Evolutionary conservation across 2,329 filamentous ascomycete genomes (phyloP), one percentile per base, ranked within the genome.

Genomic region (Colletotrichum zoysiae): DNA sequence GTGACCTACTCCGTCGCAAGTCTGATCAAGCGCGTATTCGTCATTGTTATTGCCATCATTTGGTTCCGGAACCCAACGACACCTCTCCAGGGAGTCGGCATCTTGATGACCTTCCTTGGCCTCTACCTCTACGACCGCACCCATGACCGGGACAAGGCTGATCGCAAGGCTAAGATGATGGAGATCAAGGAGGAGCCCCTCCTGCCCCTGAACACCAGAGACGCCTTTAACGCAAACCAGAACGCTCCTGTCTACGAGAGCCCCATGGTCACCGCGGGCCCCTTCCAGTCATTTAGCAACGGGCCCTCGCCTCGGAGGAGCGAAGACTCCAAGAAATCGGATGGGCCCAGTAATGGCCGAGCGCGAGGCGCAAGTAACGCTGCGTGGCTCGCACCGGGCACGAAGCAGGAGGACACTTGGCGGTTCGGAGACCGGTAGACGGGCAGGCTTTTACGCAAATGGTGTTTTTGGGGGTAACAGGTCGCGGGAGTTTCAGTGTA

Each of bases 1-100:
- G 96, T 99, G 48, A 98, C 96, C 0, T 99, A 99, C 84, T 97
- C 94, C 0, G 95, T 99, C 48, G 96, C 96, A 46, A 97, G 93
- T 68, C 86, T 99, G 73, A 96, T 99, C 82, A 99, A 99, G 84
- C 92, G 96, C 60, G 96, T 99, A 16, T 98, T 97, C 78, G 95
- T 99, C 78, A 97, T 99, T 77, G 89, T 96, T 71, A 92, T 97
- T 76, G 95, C 96, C 8, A 95, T 99, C 74, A 84, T 98, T 76
- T 99, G 96, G 96, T 99, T 98, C 83, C 92, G 94, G 74, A 98
- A 91, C 81, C 90, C 92, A 1, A 97, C 96, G 42, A 98, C 94
- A 6, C 87, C 86, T 20, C 81, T 97, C 20, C 96, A 99, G 81
- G 94, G 90, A 1, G 86, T 93, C 53, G 96, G 96, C 20, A 98